Percentiles rank a stretch among this genome's conserved stretches.
Conservation (phyloP, 305 asterid genomes). For the Fraxinus platypoda region DNA sequence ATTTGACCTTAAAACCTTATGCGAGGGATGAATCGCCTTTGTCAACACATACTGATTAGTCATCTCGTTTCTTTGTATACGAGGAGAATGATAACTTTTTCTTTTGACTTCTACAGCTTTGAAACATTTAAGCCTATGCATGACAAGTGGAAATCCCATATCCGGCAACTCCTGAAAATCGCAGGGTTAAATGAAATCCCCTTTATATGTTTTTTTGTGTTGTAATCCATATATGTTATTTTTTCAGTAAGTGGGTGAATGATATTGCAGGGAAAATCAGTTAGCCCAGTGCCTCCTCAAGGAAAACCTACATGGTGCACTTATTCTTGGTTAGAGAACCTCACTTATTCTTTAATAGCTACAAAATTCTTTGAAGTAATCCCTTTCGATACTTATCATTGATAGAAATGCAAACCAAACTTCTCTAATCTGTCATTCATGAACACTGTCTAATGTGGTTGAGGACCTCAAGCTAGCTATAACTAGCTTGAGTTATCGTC, state of each 20-base stretch:
- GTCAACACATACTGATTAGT: not conserved
- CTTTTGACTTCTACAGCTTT: slow-evolving; percentile 44
- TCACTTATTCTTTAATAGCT: slow-evolving; percentile 15
- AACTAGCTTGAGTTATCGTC: not conserved
- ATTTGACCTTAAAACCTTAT: not conserved
- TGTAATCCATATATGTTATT: slow-evolving; percentile 2
- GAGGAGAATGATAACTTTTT: slow-evolving; percentile 5
- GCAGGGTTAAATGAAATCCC: slow-evolving; percentile 48
- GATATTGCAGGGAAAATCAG: slow-evolving; percentile 74
- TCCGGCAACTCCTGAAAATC: slow-evolving; percentile 53
- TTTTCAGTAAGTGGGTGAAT: not conserved
- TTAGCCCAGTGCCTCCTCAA: slow-evolving; percentile 67
- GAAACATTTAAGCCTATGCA: slow-evolving; percentile 74
- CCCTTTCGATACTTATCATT: slow-evolving; percentile 9
- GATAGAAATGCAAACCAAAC: not conserved
- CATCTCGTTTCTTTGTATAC: not conserved
- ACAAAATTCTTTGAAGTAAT: not conserved
- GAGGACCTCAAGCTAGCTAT: slow-evolving; percentile 1
- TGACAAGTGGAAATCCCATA: slow-evolving; percentile 75
- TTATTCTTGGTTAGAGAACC: slow-evolving; percentile 58
- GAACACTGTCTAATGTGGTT: not conserved
- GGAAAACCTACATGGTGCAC: slow-evolving; percentile 79
- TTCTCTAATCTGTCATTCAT: not conserved
- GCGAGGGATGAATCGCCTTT: not conserved
- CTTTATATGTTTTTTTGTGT: slow-evolving; percentile 9